Evolutionary conservation across 345 rosid genomes (phyloP).

Genomic region (Cochlearia excelsa): DNA sequence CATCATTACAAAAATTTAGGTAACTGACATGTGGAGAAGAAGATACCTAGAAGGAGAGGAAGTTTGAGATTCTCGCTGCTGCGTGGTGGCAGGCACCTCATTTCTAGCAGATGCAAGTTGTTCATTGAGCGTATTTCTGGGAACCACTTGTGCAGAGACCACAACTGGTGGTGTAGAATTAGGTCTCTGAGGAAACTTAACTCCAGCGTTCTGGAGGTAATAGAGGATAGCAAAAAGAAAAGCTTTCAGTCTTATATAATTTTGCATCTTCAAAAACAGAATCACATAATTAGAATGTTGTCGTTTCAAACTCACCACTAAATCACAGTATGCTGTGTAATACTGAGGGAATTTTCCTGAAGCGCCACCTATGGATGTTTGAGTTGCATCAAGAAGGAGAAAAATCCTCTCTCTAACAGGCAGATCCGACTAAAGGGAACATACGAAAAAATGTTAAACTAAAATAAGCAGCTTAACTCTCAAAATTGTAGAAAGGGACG

Average conservation of each 20-base stretch:
- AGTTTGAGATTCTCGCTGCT: slow-evolving; percentile 44
- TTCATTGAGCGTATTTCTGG: slow-evolving; percentile 48
- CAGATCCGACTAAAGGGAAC: slow-evolving; percentile 58
- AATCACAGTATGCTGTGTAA: slow-evolving; percentile 72
- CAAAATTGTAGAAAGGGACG: slow-evolving; percentile 9
- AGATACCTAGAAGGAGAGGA: slow-evolving; percentile 75
- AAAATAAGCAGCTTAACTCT: slow-evolving; percentile 27
- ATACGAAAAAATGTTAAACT: slow-evolving; percentile 12
- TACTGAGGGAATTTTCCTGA: slow-evolving; percentile 89
- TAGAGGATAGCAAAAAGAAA: slow-evolving; percentile 21
- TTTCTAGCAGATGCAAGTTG: slow-evolving; percentile 56
- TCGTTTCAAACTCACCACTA: slow-evolving; percentile 65
- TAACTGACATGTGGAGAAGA: slow-evolving; percentile 12
- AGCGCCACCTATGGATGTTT: slow-evolving; percentile 89
- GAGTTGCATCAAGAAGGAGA: slow-evolving; percentile 95
- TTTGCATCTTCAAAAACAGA: not conserved
- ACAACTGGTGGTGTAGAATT: slow-evolving; percentile 38
- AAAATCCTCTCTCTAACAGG: slow-evolving; percentile 87
- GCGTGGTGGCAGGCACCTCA: slow-evolving; percentile 41
- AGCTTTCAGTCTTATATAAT: slow-evolving; percentile 11
- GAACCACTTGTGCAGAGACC: slow-evolving; percentile 42
- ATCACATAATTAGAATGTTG: slow-evolving; percentile 5
- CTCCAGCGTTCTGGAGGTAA: slow-evolving; percentile 69
- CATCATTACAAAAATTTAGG: not conserved
- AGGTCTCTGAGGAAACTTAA: slow-evolving; percentile 70